These are phyloP conservation scores for Aspergillus tubingensis DNA, from an alignment of 2,329 filamentous ascomycete species.

Conservation along the genomic window DNA sequence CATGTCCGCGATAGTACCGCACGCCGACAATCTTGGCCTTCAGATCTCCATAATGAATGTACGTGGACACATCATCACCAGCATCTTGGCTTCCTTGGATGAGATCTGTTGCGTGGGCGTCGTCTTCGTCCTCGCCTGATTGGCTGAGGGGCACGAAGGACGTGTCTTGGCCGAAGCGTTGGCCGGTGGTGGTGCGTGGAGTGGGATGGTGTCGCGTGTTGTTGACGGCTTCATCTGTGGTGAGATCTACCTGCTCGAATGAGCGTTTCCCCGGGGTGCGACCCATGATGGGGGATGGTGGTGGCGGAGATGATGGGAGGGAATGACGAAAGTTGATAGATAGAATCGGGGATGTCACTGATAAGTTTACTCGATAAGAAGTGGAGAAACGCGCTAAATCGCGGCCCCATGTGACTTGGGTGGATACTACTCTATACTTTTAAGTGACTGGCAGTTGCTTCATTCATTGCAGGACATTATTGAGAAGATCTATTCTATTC, in stretches of 20 bases:
- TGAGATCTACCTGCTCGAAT: conserved; percentile 33
- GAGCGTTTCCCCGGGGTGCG: conserved; percentile 21
- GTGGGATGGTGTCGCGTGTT: neutral
- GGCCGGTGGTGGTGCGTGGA: conserved; percentile 21
- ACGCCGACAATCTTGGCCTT: conserved; percentile 62
- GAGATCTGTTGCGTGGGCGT: conserved; percentile 36
- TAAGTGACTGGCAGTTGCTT: too few relatives aligned
- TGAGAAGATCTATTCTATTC: too few relatives aligned
- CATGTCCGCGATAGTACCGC: conserved; percentile 64
- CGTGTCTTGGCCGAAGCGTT: conserved; percentile 32
- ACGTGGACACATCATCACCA: conserved; percentile 38
- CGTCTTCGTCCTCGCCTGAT: conserved; percentile 36
- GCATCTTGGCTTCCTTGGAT: conserved; percentile 35
- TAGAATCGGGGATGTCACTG: neutral
- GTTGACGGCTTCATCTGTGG: conserved; percentile 22
- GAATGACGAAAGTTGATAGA: too few relatives aligned
- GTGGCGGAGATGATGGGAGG: neutral
- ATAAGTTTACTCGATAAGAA: neutral
- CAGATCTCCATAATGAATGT: conserved; percentile 45
- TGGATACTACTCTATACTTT: neutral
- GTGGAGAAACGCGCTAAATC: conserved; percentile 14
- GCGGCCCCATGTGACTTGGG: conserved; percentile 18
- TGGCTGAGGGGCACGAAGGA: conserved; percentile 37
- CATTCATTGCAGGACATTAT: too few relatives aligned
- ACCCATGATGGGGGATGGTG: conserved; percentile 14